Percentiles rank a stretch among this genome's conserved stretches.
These are phyloP conservation scores for Penicillium digitatum DNA, from an alignment of 2,329 filamentous ascomycete genomes.

Conservation along the genomic window DNA sequence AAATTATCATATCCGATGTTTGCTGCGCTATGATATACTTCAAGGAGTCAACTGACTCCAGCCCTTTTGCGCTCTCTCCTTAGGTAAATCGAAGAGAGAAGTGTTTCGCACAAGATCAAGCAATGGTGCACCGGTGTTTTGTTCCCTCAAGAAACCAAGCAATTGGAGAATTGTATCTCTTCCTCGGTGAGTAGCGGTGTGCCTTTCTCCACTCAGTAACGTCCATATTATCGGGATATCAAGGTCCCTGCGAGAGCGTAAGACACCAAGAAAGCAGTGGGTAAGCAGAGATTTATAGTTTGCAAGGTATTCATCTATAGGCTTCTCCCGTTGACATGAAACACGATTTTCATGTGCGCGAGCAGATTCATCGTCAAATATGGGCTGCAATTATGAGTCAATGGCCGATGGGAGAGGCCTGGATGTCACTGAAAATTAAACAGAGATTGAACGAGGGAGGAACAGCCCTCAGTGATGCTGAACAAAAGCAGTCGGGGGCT, in stretches of 20 bases:
- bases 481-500: not conserved
- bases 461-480: not conserved
- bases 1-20: not conserved
- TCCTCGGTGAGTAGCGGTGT: slow-evolving; percentile 32
- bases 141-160: slow-evolving; percentile 34
- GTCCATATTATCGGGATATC: slow-evolving; percentile 20
- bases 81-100: slow-evolving; percentile 28
- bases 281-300: slow-evolving; percentile 27
- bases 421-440: not conserved
- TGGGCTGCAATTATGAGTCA: slow-evolving; percentile 6
- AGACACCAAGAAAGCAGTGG: slow-evolving; percentile 26
- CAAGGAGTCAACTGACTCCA: not conserved
- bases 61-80: slow-evolving; percentile 4
- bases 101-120: slow-evolving; percentile 26
- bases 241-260: slow-evolving; percentile 29
- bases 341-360: slow-evolving; percentile 32
- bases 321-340: slow-evolving; percentile 32
- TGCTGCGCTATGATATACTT: not conserved
- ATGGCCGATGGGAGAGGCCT: not conserved
- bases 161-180: slow-evolving; percentile 40
- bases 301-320: slow-evolving; percentile 28
- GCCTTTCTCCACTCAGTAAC: slow-evolving; percentile 6
- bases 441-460: not conserved
- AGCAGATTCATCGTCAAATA: slow-evolving; percentile 25
- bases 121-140: slow-evolving; percentile 25